Evolutionary conservation across 2,329 filamentous ascomycete genomes (phyloP).

Genomic region (Cercospora sesami): DNA sequence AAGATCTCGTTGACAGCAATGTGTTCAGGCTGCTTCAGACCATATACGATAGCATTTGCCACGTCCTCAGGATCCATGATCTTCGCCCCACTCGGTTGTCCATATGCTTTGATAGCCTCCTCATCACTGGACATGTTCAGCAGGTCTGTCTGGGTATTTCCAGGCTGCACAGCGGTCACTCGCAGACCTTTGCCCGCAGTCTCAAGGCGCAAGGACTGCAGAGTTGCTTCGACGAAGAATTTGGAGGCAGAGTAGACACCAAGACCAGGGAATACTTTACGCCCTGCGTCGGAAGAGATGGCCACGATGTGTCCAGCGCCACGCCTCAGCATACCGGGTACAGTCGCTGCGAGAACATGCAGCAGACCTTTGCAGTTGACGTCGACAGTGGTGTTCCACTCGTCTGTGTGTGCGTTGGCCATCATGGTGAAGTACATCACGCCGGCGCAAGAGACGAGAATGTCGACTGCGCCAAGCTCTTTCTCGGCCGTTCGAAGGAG

Average conservation of each 20-base stretch:
- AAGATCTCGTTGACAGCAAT: constrained; percentile 78
- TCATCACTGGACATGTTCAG: constrained; percentile 72
- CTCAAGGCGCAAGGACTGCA: constrained; percentile 74
- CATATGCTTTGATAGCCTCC: constrained; percentile 77
- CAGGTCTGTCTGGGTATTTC: constrained; percentile 72
- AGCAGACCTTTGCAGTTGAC: constrained; percentile 84
- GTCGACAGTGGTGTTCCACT: constrained; percentile 81
- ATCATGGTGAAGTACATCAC: constrained; percentile 92
- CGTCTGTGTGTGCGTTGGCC: constrained; percentile 69
- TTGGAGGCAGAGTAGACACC: constrained; percentile 82
- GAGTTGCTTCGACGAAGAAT: constrained; percentile 79
- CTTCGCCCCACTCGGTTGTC: constrained; percentile 71
- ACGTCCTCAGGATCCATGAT: constrained; percentile 74
- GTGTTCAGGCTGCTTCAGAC: constrained; percentile 70
- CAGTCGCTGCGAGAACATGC: constrained; percentile 67
- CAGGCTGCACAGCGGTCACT: constrained; percentile 74
- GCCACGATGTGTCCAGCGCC: constrained; percentile 72
- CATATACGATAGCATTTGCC: constrained; percentile 70
- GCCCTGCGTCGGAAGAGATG: constrained; percentile 78
- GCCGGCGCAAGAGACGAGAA: constrained; percentile 76
- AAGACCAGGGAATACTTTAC: constrained; percentile 77
- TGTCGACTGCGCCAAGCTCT: constrained; percentile 71
- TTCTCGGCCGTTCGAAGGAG: constrained; percentile 61
- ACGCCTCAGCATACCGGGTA: constrained; percentile 70
- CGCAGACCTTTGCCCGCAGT: constrained; percentile 71